A percentile compares a stretch with the other conserved stretches of the same genome.
Evolutionary conservation across 768 basidiomycete genomes (phyloP).

Genomic region (Galerina marginata): DNA sequence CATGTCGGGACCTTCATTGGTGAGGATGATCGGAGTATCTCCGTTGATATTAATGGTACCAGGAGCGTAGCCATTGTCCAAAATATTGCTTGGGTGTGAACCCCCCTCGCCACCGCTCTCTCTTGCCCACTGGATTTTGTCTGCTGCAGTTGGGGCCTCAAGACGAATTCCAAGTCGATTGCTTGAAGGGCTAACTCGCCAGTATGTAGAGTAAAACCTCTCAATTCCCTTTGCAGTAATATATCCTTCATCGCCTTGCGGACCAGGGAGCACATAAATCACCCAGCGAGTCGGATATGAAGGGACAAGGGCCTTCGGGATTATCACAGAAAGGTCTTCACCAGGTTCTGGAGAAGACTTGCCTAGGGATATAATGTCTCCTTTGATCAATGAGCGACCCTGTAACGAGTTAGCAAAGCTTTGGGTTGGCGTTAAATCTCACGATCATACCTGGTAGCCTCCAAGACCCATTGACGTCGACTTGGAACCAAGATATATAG

Average conservation of each 20-base stretch:
- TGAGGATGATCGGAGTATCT: conserved; percentile 71
- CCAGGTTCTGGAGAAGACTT: conserved; percentile 30
- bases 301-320: conserved; percentile 42
- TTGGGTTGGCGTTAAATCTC: not conserved
- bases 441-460: conserved; percentile 55
- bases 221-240: conserved; percentile 52
- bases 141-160: conserved; percentile 32
- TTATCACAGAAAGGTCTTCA: not conserved
- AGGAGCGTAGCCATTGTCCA: conserved; percentile 62
- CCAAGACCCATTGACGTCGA: conserved; percentile 68
- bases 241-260: conserved; percentile 65
- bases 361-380: conserved; percentile 55
- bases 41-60: conserved; percentile 69
- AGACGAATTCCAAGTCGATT: conserved; percentile 72
- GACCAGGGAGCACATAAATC: conserved; percentile 62
- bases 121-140: conserved; percentile 59
- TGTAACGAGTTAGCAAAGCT: conserved; percentile 21
- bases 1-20: conserved; percentile 66
- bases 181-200: conserved; percentile 60
- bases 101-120: conserved; percentile 68
- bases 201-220: conserved; percentile 56
- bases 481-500: conserved; percentile 65
- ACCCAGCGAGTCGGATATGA: conserved; percentile 54
- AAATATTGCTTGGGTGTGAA: conserved; percentile 70
- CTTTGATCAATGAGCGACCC: conserved; percentile 56